Percentiles rank a stretch among this genome's conserved stretches.
These are phyloP conservation scores for Oryza brachyantha DNA, from an alignment of 176 grass and related monocot genomes.

Conservation along the genomic window DNA sequence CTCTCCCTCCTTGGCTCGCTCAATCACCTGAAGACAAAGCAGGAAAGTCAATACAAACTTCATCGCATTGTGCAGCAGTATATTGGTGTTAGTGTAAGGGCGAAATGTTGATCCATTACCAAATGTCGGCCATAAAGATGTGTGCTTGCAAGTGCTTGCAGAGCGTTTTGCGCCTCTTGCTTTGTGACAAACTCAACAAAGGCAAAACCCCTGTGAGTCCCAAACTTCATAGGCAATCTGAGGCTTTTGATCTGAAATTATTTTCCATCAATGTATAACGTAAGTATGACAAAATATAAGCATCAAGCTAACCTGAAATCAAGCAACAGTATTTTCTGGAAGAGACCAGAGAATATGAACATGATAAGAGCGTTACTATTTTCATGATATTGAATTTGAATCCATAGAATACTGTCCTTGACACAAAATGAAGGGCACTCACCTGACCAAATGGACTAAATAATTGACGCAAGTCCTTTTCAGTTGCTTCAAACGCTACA, in stretches of 20 bases:
- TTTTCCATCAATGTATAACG: neutral
- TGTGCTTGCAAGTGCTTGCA: constrained; percentile 76
- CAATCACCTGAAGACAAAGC: constrained; percentile 60
- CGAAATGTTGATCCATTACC: constrained; percentile 43
- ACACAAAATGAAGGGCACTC: neutral
- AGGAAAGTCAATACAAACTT: neutral
- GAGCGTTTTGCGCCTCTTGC: constrained; percentile 83
- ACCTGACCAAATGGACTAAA: constrained; percentile 99
- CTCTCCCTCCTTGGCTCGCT: constrained; percentile 86
- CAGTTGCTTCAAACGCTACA: constrained; percentile 93
- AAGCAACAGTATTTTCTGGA: neutral
- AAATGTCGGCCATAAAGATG: constrained; percentile 89
- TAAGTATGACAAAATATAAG: neutral
- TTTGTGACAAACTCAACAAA: constrained; percentile 88
- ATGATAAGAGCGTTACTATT: neutral
- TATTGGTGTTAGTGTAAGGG: neutral
- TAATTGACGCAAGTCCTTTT: constrained; percentile 79
- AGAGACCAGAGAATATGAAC: neutral
- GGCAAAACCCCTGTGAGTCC: constrained; percentile 84
- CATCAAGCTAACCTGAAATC: neutral
- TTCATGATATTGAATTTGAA: neutral
- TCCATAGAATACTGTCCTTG: neutral
- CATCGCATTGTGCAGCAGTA: neutral
- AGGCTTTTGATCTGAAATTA: constrained; percentile 73
- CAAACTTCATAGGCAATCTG: constrained; percentile 91